Conservation (phyloP, 106 monocot genomes). For the Vanilla planifolia region DNA sequence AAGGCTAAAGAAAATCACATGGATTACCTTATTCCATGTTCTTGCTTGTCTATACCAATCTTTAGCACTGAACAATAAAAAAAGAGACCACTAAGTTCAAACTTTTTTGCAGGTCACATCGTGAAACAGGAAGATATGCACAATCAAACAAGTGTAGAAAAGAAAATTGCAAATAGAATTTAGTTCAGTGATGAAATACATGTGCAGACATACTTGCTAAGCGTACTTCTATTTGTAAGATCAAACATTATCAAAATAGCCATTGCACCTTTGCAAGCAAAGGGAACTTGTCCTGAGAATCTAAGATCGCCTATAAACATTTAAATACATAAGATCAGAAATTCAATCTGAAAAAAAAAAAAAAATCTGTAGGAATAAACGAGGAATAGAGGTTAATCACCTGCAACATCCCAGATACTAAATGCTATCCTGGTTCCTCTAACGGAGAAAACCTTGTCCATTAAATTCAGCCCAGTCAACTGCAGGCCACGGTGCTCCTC, state of each 20-base stretch:
- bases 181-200: too few species aligned
- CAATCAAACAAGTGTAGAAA: too few species aligned
- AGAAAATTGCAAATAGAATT: too few species aligned
- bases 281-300: conserved; percentile 58
- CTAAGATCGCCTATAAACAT: conserved; percentile 48
- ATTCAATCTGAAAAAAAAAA: neutral
- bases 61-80: conserved; percentile 42
- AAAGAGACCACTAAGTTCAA: conserved; percentile 5
- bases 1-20: too few species aligned
- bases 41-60: conserved; percentile 72
- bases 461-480: conserved; percentile 62
- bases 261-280: conserved; percentile 88
- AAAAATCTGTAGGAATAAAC: neutral
- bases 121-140: too few species aligned
- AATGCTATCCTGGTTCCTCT: conserved; percentile 55
- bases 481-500: conserved; percentile 59
- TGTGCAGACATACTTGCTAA: conserved; percentile 51
- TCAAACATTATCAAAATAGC: conserved; percentile 97
- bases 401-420: conserved; percentile 88
- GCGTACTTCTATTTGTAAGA: conserved; percentile 72
- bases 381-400: conserved; percentile 24
- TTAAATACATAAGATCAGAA: neutral
- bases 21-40: conserved; percentile 89
- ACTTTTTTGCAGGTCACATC: too few species aligned
- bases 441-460: conserved; percentile 57